These are phyloP conservation scores for Mucor velutinosus DNA, from an alignment of 371 early-diverging fungal species.

Conservation along the genomic window DNA sequence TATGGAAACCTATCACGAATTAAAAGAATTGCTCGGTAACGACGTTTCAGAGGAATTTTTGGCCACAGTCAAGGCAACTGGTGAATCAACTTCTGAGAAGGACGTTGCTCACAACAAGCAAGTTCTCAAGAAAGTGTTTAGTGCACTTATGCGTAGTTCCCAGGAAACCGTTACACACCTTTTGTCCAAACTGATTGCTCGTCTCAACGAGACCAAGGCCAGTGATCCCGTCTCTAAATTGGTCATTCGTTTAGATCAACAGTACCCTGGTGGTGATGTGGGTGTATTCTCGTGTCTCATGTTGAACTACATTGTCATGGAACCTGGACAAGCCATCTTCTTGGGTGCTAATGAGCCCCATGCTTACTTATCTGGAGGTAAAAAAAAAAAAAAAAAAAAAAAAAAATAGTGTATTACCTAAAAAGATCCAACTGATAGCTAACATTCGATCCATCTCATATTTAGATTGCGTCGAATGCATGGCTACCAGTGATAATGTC, in stretches of 20 bases:
- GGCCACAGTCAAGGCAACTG: slow-evolving; percentile 23
- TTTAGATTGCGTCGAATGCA: slow-evolving; percentile 95
- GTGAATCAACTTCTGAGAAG: slow-evolving; percentile 23
- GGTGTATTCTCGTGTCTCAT: slow-evolving; percentile 88
- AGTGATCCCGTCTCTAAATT: slow-evolving; percentile 59
- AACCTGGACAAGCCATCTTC: slow-evolving; percentile 91
- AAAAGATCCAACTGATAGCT: neutral
- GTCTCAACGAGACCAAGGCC: slow-evolving; percentile 38
- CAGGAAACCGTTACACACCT: slow-evolving; percentile 51
- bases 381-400: slow-evolving; percentile 8
- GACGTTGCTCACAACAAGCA: slow-evolving; percentile 46
- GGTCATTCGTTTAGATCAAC: slow-evolving; percentile 69
- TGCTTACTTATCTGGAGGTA: slow-evolving; percentile 94
- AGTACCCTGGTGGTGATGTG: slow-evolving; percentile 91
- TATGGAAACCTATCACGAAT: slow-evolving; percentile 76
- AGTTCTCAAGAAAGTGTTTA: slow-evolving; percentile 69
- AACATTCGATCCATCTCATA: neutral
- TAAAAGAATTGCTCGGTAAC: slow-evolving; percentile 67
- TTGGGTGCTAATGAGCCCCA: slow-evolving; percentile 97
- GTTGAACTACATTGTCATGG: slow-evolving; percentile 82
- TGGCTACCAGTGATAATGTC: slow-evolving; percentile 98
- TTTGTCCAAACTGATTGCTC: slow-evolving; percentile 53
- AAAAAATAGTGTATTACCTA: neutral
- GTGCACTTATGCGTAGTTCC: slow-evolving; percentile 68
- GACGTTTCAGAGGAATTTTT: slow-evolving; percentile 40